phyloP scores from a whole-genome alignment of 768 basidiomycete genomes.

The Sporobolomyces phaffii region DNA sequence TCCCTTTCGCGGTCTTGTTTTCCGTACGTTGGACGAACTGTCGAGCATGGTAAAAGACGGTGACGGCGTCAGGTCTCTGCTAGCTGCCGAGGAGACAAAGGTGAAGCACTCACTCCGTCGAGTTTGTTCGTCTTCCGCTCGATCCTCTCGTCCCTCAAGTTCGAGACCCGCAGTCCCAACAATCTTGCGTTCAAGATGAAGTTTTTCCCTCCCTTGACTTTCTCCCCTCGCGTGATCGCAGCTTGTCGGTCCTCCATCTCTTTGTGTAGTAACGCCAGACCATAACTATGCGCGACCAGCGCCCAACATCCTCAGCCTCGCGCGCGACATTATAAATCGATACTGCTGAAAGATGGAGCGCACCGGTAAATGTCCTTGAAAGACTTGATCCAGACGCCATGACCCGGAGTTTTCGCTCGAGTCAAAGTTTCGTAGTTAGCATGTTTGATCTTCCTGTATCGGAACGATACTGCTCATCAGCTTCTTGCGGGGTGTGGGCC shows the following conservation, averaged over 20 bases:
- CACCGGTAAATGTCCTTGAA: conserved; percentile 69
- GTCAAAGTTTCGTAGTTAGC: conserved; percentile 86
- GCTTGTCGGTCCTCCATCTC: conserved; percentile 56
- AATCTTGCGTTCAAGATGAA: conserved; percentile 61
- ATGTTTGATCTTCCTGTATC: conserved; percentile 69
- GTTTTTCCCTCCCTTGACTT: conserved; percentile 31
- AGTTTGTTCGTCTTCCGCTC: conserved; percentile 27
- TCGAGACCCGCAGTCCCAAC: conserved; percentile 81
- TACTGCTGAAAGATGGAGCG: conserved; percentile 41
- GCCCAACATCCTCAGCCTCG: too few species aligned
- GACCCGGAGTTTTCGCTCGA: conserved; percentile 70
- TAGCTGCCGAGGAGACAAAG: too few species aligned
- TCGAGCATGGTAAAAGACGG: too few species aligned
- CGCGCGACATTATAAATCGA: too few species aligned
- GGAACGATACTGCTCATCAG: too few species aligned
- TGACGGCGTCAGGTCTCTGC: too few species aligned
- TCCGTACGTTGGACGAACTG: conserved; percentile 10
- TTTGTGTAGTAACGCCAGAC: conserved; percentile 70
- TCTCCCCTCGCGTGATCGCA: conserved; percentile 11
- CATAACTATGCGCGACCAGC: too few species aligned
- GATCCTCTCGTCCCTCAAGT: conserved; percentile 63
- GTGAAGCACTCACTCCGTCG: conserved; percentile 21
- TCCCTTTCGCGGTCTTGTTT: not conserved
- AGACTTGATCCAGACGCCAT: conserved; percentile 55
- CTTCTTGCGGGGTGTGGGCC: too few species aligned